Evolutionary conservation across 1,284 basidiomycete species (phyloP).

Genomic region (Puccinia polysora): DNA sequence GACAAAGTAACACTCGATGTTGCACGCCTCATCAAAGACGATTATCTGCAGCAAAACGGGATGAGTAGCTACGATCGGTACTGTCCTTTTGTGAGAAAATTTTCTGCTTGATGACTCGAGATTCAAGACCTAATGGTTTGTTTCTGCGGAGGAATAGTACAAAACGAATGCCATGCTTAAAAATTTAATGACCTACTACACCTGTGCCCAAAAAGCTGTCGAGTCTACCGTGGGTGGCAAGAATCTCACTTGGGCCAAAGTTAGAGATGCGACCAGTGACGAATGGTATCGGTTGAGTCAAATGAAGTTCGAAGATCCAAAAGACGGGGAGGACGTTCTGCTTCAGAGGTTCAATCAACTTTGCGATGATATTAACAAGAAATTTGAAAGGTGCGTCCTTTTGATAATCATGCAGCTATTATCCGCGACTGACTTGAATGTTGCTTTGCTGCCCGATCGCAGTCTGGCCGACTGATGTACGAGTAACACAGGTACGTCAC

Average conservation of each 20-base stretch:
- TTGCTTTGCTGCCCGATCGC: neutral
- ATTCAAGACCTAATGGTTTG: neutral
- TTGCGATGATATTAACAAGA: slow-evolving; percentile 50
- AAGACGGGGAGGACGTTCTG: slow-evolving; percentile 52
- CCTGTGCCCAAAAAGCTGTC: slow-evolving; percentile 78
- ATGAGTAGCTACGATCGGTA: slow-evolving; percentile 96
- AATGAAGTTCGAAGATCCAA: slow-evolving; percentile 85
- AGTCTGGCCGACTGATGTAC: slow-evolving; percentile 16
- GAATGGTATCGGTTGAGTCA: slow-evolving; percentile 93
- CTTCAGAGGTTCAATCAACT: slow-evolving; percentile 50
- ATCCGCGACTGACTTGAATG: too few relatives aligned
- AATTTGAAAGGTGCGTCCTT: slow-evolving; percentile 48
- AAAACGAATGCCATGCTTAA: slow-evolving; percentile 79
- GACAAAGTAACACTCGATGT: slow-evolving; percentile 99
- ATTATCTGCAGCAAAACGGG: slow-evolving; percentile 98
- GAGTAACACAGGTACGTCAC: too few relatives aligned
- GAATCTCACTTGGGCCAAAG: slow-evolving; percentile 85
- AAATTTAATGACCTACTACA: slow-evolving; percentile 93
- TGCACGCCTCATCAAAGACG: slow-evolving; percentile 89
- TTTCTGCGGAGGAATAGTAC: slow-evolving; percentile 45
- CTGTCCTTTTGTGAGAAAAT: slow-evolving; percentile 77
- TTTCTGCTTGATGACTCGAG: slow-evolving; percentile 60
- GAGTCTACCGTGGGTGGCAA: slow-evolving; percentile 59
- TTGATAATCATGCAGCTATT: neutral
- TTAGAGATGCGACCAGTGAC: slow-evolving; percentile 81